Conservation (phyloP, 176 grass and related monocot species). For the Microstegium vimineum region DNA sequence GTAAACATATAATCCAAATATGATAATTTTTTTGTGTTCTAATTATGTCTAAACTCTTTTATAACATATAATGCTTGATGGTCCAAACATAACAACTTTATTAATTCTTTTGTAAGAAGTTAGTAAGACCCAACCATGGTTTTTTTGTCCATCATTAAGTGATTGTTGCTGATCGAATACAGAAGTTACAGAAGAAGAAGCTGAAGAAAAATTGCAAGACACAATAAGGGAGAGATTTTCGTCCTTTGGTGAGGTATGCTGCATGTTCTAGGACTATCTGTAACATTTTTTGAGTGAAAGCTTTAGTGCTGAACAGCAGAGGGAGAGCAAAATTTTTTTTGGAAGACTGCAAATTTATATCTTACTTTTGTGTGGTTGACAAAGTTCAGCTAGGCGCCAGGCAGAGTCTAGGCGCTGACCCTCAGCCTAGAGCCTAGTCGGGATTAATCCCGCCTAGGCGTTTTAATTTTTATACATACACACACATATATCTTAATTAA, state of each 20-base stretch:
- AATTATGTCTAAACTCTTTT: not conserved
- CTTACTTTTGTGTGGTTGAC: not conserved
- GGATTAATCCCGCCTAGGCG: too few relatives aligned
- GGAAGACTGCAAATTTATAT: not conserved
- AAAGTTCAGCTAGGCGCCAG: too few relatives aligned
- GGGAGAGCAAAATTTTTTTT: not conserved
- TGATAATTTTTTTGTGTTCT: not conserved
- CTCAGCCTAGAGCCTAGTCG: too few relatives aligned
- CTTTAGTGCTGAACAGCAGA: not conserved
- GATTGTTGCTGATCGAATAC: constrained; percentile 22
- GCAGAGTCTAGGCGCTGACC: too few relatives aligned
- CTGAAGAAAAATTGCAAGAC: constrained; percentile 90
- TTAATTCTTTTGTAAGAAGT: not conserved
- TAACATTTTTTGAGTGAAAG: constrained; percentile 1
- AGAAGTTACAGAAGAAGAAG: constrained; percentile 95
- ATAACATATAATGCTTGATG: not conserved
- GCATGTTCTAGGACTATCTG: not conserved
- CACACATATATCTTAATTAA: too few relatives aligned
- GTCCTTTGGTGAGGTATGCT: constrained; percentile 78
- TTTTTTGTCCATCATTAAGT: constrained; percentile 1
- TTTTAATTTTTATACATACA: too few relatives aligned
- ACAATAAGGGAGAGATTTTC: constrained; percentile 94
- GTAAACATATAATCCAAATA: not conserved
- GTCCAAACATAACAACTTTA: not conserved
- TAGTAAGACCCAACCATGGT: not conserved